phyloP scores from a whole-genome alignment of 495 filamentous ascomycete genomes.

The Cairneyella variabilis region DNA sequence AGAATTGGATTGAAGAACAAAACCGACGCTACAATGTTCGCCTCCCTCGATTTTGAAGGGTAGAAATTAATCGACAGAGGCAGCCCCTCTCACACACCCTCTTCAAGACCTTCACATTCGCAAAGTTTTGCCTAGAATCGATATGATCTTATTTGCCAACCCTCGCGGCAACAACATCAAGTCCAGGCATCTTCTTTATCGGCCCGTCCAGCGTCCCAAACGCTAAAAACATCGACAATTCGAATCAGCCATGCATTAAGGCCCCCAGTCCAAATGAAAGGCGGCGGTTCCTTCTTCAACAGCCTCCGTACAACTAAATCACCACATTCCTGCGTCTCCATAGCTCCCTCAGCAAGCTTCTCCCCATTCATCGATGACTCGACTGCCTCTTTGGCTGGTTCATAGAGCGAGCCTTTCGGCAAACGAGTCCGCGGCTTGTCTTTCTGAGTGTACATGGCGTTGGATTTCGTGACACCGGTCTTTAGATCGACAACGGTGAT shows the following conservation, averaged over 20 bases:
- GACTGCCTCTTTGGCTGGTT: conserved; percentile 18
- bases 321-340: conserved; percentile 25
- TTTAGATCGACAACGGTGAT: conserved; percentile 38
- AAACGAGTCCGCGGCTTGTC: background rate
- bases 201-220: conserved; percentile 29
- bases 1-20: no score
- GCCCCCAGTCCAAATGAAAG: conserved; percentile 32
- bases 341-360: conserved; percentile 12
- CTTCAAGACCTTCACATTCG: no score
- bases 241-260: conserved; percentile 22
- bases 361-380: conserved; percentile 11
- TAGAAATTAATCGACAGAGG: no score
- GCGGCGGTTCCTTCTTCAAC: conserved; percentile 24
- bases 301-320: conserved; percentile 26
- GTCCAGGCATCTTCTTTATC: conserved; percentile 29
- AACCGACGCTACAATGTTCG: no score
- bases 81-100: no score
- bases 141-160: background rate
- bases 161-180: conserved; percentile 27
- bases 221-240: conserved; percentile 27
- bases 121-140: no score
- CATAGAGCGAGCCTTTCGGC: conserved; percentile 25
- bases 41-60: no score
- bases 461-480: conserved; percentile 31
- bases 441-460: conserved; percentile 20